Evolutionary conservation across 495 filamentous ascomycete genomes (phyloP).

Genomic region (Penicillium verhagenii): DNA sequence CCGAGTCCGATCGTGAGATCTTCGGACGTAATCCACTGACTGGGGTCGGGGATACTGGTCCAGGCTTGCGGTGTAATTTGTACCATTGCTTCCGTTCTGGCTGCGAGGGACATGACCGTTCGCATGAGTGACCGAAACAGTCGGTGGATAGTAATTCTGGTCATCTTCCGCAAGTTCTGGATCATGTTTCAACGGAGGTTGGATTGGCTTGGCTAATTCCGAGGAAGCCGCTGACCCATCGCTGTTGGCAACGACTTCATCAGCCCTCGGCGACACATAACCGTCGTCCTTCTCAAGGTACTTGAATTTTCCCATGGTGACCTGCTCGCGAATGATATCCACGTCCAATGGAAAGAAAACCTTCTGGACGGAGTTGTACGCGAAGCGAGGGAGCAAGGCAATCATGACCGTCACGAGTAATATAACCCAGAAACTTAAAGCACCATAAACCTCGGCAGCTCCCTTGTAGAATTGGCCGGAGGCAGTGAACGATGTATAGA

Average conservation of each 20-base stretch:
- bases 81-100: constrained; percentile 91
- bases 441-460: constrained; percentile 73
- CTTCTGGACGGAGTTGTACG: constrained; percentile 84
- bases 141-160: constrained; percentile 88
- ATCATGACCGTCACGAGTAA: constrained; percentile 71
- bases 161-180: constrained; percentile 73
- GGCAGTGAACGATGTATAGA: constrained; percentile 72
- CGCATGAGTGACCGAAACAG: constrained; percentile 56
- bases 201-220: constrained; percentile 61
- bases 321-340: constrained; percentile 94
- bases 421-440: constrained; percentile 83
- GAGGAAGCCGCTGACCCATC: constrained; percentile 57
- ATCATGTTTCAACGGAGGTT: constrained; percentile 54
- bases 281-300: constrained; percentile 57
- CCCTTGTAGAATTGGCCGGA: constrained; percentile 74
- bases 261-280: constrained; percentile 38
- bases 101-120: constrained; percentile 75
- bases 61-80: constrained; percentile 75
- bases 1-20: constrained; percentile 74
- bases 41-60: constrained; percentile 46
- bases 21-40: constrained; percentile 67
- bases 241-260: constrained; percentile 26
- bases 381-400: constrained; percentile 81
- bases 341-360: constrained; percentile 89
- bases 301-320: constrained; percentile 75